phyloP scores from a whole-genome alignment of 139 green algal species.

The Chlorella sp. region DNA sequence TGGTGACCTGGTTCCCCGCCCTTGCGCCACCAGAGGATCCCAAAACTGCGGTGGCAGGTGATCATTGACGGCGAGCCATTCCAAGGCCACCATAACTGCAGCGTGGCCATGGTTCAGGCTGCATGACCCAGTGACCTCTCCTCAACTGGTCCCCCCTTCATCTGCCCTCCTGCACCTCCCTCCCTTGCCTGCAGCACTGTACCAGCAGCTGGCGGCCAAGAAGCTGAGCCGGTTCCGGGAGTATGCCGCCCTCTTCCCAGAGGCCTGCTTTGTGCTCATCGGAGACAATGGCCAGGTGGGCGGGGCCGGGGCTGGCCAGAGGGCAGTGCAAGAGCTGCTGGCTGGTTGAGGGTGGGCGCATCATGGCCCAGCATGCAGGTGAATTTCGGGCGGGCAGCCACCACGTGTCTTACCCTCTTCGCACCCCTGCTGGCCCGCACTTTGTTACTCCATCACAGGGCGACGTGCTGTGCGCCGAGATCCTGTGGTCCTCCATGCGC shows the following conservation, averaged over 20 bases:
- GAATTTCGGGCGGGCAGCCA: too few species aligned
- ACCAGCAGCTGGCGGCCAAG: slow-evolving; percentile 55
- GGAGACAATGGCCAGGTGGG: slow-evolving; percentile 74
- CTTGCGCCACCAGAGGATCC: slow-evolving; percentile 21
- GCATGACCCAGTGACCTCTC: too few species aligned
- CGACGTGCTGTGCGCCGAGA: slow-evolving; percentile 68
- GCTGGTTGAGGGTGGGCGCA: not conserved
- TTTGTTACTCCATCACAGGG: slow-evolving; percentile 39
- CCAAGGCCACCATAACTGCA: not conserved
- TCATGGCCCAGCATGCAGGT: too few species aligned
- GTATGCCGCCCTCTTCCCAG: slow-evolving; percentile 68
- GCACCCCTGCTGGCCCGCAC: not conserved
- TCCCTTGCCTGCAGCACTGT: slow-evolving; percentile 30
- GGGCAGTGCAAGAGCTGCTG: not conserved
- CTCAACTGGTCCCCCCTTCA: too few species aligned
- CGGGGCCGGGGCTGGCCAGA: not conserved
- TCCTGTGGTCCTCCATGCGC: slow-evolving; percentile 43
- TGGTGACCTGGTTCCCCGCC: slow-evolving; percentile 31
- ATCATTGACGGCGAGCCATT: too few species aligned
- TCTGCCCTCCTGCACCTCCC: too few species aligned
- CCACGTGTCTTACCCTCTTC: too few species aligned
- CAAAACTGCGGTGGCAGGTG: slow-evolving; percentile 25
- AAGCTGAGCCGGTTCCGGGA: slow-evolving; percentile 64
- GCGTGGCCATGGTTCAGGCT: too few species aligned
- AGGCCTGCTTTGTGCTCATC: slow-evolving; percentile 68